Evolutionary conservation across 768 basidiomycete species (phyloP).

Genomic region (Boletus tomentosulus): DNA sequence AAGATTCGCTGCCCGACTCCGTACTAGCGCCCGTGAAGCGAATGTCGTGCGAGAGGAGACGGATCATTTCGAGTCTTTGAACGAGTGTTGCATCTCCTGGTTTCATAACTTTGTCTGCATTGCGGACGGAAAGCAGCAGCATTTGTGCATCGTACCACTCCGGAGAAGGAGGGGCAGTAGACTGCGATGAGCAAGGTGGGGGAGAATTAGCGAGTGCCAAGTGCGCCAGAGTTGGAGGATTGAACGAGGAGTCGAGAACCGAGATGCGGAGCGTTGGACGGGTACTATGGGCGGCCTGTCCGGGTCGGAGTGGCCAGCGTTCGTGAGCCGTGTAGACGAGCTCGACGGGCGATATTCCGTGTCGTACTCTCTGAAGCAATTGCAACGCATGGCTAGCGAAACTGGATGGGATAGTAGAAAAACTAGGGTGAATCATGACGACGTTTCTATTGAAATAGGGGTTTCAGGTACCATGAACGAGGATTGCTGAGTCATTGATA

Average conservation of each 20-base stretch:
- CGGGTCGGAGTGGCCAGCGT: constrained; percentile 57
- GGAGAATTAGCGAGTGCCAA: constrained; percentile 61
- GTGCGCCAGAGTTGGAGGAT: constrained; percentile 87
- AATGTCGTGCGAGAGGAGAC: constrained; percentile 53
- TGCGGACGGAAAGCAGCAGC: constrained; percentile 77
- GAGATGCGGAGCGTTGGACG: constrained; percentile 46
- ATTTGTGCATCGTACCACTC: constrained; percentile 65
- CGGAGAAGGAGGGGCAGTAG: neutral
- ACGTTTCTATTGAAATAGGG: neutral
- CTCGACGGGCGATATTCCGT: constrained; percentile 46
- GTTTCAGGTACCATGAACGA: constrained; percentile 2
- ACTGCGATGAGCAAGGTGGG: constrained; percentile 17
- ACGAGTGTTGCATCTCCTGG: constrained; percentile 65
- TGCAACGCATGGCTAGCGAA: constrained; percentile 21
- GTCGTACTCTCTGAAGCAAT: constrained; percentile 36
- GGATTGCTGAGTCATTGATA: constrained; percentile 18
- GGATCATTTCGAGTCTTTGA: constrained; percentile 90
- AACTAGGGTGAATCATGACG: constrained; percentile 6
- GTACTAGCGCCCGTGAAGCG: neutral
- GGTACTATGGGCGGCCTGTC: constrained; percentile 1
- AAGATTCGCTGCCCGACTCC: neutral
- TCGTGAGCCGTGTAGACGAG: constrained; percentile 58
- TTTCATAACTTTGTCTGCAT: constrained; percentile 78
- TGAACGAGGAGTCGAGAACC: constrained; percentile 90
- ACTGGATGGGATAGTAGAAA: constrained; percentile 6